These are phyloP conservation scores for Podospora bellae-mahoneyi DNA, from an alignment of 495 filamentous ascomycete genomes.

Conservation along the genomic window DNA sequence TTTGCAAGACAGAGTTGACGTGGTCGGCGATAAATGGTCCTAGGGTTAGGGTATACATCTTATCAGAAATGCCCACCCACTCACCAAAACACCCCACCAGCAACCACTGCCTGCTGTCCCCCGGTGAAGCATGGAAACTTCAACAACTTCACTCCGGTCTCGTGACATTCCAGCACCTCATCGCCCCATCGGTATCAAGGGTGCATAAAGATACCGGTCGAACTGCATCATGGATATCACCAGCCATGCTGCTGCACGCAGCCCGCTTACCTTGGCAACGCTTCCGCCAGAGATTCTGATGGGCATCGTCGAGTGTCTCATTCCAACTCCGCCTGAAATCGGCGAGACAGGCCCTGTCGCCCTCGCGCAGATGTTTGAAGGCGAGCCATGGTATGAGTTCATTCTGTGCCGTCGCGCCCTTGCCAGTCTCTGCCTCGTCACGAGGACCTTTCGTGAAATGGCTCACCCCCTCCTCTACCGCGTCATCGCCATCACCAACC, in stretches of 20 bases:
- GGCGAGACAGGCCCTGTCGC: conserved; percentile 32
- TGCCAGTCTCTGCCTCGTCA: conserved; percentile 25
- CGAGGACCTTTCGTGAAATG: conserved; percentile 18
- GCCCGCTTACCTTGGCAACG: conserved; percentile 11
- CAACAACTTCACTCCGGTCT: not conserved
- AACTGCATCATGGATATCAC: not conserved
- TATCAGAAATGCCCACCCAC: not conserved
- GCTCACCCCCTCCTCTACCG: conserved; percentile 33
- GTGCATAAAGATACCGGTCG: not conserved
- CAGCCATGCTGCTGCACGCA: not conserved
- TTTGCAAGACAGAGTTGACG: no score
- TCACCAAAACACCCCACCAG: not conserved
- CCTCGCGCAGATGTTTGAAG: conserved; percentile 29
- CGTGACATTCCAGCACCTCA: not conserved
- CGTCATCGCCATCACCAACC: conserved; percentile 24
- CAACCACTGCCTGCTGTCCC: not conserved
- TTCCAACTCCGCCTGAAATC: conserved; percentile 29
- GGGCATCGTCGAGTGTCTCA: conserved; percentile 25
- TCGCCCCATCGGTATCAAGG: not conserved
- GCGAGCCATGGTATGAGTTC: conserved; percentile 35
- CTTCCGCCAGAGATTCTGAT: conserved; percentile 30
- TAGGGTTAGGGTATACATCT: not conserved
- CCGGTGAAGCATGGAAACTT: not conserved
- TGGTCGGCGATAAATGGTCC: no score
- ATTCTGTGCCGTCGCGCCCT: conserved; percentile 32